phyloP scores from a whole-genome alignment of 2,329 filamentous ascomycete genomes.

The Fulvia fulva region DNA sequence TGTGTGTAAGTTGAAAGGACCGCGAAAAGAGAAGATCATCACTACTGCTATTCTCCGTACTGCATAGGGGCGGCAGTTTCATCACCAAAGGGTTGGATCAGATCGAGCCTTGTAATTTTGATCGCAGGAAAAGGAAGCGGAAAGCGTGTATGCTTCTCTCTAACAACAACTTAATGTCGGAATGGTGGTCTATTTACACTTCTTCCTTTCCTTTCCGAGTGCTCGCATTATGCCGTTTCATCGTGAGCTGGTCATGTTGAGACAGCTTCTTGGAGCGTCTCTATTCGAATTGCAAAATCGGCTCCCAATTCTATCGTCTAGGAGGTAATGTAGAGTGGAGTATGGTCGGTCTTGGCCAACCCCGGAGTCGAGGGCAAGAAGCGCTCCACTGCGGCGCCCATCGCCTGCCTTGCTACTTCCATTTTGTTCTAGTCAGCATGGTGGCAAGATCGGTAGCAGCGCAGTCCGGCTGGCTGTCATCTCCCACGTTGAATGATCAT shows the following conservation, averaged over 20 bases:
- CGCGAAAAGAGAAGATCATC: neutral
- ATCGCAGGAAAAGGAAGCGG: neutral
- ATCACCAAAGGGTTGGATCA: neutral
- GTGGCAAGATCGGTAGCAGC: no score
- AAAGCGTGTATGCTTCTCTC: neutral
- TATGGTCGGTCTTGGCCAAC: neutral
- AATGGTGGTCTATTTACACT: neutral
- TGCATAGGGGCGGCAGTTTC: neutral
- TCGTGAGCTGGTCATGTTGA: neutral
- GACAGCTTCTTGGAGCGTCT: neutral
- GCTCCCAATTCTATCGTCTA: neutral
- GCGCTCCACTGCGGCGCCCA: neutral
- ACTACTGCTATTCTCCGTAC: neutral
- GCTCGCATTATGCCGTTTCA: neutral
- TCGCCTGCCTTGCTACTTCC: no score
- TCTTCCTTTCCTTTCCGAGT: neutral
- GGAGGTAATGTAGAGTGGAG: neutral
- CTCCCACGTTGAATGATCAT: no score
- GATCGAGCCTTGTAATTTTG: conserved; percentile 4
- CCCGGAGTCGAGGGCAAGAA: neutral
- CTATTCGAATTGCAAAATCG: neutral
- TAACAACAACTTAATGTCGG: neutral
- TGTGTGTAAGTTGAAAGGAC: neutral
- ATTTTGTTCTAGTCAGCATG: no score
- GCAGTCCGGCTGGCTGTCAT: no score